phyloP scores from a whole-genome alignment of 768 basidiomycete species.

The Mycena galericulata region DNA sequence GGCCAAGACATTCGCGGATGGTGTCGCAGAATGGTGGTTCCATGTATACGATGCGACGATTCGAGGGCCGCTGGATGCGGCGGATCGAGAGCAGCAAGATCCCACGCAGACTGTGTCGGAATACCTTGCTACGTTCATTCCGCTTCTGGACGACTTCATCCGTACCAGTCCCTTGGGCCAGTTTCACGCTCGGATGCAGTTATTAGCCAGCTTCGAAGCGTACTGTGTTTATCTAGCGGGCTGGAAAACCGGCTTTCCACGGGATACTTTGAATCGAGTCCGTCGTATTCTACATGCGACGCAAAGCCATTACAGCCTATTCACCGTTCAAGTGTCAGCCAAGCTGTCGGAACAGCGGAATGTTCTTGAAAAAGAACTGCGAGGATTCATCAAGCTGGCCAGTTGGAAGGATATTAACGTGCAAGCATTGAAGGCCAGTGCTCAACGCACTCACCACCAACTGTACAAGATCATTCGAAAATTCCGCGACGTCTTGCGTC shows the following conservation, averaged over 20 bases:
- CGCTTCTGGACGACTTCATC: constrained; percentile 86
- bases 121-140: constrained; percentile 76
- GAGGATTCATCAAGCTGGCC: constrained; percentile 90
- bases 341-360: constrained; percentile 68
- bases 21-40: constrained; percentile 85
- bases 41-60: constrained; percentile 84
- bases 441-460: constrained; percentile 89
- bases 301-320: constrained; percentile 72
- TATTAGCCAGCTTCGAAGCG: constrained; percentile 75
- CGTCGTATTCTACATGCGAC: constrained; percentile 71
- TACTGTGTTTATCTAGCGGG: constrained; percentile 57
- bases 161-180: constrained; percentile 85
- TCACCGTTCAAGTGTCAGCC: constrained; percentile 57
- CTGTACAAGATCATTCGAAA: constrained; percentile 92
- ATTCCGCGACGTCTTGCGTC: constrained; percentile 89
- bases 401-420: constrained; percentile 99
- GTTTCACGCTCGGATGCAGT: constrained; percentile 72
- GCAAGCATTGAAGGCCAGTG: constrained; percentile 91
- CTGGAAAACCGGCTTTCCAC: constrained; percentile 44
- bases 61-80: constrained; percentile 67
- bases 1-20: constrained; percentile 62
- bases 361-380: constrained; percentile 82
- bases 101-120: constrained; percentile 49
- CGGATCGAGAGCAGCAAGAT: constrained; percentile 50
- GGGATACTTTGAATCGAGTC: constrained; percentile 59